Conservation (phyloP, 2,329 filamentous ascomycete genomes). For the Aureobasidium sp. region DNA sequence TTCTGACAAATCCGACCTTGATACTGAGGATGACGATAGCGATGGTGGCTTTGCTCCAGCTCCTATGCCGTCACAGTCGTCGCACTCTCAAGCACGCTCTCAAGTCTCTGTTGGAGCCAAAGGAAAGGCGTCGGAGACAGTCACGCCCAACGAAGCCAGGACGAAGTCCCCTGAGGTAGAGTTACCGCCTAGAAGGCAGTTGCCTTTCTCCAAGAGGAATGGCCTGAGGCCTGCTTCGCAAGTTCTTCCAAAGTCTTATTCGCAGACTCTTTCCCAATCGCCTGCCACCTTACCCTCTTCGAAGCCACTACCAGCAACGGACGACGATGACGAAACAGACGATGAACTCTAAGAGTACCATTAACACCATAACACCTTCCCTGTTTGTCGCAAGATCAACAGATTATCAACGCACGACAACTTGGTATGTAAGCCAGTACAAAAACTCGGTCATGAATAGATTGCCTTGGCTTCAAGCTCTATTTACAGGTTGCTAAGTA, state of each 20-base stretch:
- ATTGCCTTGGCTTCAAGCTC: neutral
- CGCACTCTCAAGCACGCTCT: neutral
- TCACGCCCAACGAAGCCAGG: neutral
- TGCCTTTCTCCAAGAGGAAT: slow-evolving; percentile 37
- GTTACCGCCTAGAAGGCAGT: slow-evolving; percentile 27
- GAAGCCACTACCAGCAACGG: neutral
- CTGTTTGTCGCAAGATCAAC: neutral
- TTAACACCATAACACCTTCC: neutral
- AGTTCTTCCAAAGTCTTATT: neutral
- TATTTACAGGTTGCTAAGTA: neutral
- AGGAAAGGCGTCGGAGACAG: neutral
- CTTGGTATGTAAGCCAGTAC: slow-evolving; percentile 5
- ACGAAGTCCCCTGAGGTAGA: slow-evolving; percentile 18
- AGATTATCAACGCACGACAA: neutral
- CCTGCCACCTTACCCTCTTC: neutral
- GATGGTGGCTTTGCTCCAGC: slow-evolving; percentile 17
- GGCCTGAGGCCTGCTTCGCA: neutral
- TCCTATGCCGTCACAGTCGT: slow-evolving; percentile 14
- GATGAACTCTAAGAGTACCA: slow-evolving; percentile 20
- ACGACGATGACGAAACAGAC: slow-evolving; percentile 27
- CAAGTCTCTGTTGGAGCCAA: neutral
- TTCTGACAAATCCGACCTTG: slow-evolving; percentile 19
- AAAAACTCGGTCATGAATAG: neutral
- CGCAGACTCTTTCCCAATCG: neutral
- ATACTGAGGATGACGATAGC: slow-evolving; percentile 22